phyloP scores from a whole-genome alignment of 2,329 filamentous ascomycete species.

The Elsinoe ampelina region DNA sequence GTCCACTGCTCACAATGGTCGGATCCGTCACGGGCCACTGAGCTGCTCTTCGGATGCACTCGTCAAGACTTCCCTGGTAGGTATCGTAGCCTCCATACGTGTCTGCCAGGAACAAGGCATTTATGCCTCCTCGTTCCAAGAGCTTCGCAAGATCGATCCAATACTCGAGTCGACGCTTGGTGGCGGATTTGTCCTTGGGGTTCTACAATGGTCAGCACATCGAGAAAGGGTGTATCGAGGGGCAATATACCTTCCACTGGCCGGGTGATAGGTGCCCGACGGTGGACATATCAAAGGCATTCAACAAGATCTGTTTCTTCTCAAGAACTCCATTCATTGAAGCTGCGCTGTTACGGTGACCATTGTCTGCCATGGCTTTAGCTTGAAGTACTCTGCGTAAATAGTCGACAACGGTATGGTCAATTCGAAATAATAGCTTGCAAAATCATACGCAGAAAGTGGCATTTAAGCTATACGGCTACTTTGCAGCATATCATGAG shows the following conservation, averaged over 20 bases:
- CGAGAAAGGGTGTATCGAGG: neutral
- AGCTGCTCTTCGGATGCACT: constrained; percentile 52
- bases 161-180: constrained; percentile 51
- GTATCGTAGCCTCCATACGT: constrained; percentile 57
- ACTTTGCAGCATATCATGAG: too few species aligned
- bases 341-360: neutral
- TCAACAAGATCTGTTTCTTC: constrained; percentile 51
- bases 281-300: constrained; percentile 58
- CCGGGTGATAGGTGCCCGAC: constrained; percentile 56
- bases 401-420: too few species aligned
- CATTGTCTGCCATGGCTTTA: neutral
- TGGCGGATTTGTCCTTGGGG: constrained; percentile 50
- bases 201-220: constrained; percentile 35
- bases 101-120: constrained; percentile 57
- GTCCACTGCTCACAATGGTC: constrained; percentile 43
- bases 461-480: too few species aligned
- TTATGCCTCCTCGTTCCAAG: constrained; percentile 53
- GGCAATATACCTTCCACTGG: constrained; percentile 54
- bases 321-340: constrained; percentile 15
- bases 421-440: too few species aligned
- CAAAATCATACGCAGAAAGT: too few species aligned
- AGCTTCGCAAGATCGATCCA: constrained; percentile 57
- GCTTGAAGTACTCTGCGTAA: too few species aligned
- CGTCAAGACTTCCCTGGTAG: constrained; percentile 50
- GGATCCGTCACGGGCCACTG: constrained; percentile 60